Evolutionary conservation across 78 protist species (phyloP), one percentile per base, ranked within the genome.

Genomic region (Dictyostelium capitatum): DNA sequence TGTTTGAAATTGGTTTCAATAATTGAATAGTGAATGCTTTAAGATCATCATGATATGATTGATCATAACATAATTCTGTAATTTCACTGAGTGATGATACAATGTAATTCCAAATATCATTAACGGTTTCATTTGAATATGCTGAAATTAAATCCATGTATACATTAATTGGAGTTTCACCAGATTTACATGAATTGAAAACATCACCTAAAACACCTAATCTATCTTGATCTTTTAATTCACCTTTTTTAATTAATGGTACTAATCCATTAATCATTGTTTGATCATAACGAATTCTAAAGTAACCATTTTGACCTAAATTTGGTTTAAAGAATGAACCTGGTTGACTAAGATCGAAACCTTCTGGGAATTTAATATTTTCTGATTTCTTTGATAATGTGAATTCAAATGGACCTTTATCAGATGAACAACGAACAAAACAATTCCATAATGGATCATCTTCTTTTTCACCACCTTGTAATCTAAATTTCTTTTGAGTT

Each of bases 321-420:
- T 97, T 97, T 89, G 96, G 89, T 90, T 98, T 97, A 51, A 97
- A 41, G 96, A 96, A 97, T n/a, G 51, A 69, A n/a, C 51, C 50
- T 79, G 37, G 51, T 3, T 57, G 78, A 37, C 73, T 47, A 32
- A 67, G 10, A 32, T 23, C 9, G 41, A 51, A 47, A 51, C 3
- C 79, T n/a, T 80, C 32, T 67, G 73, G 83, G 74, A 82, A 19
- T 28, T 64, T 89, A 20, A 77, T 47, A 20, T 37, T 41, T 37
- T 15, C 47, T 6, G 80, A 12, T 15, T 79, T 80, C 56, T 30
- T 23, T 10, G 67, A 30, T 17, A 87, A 64, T 6, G 69, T 47
- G 17, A 78, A 59, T 6, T 64, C 84, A 25, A 46, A 47, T 20
- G 54, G 11, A 14, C 70, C 79, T 15, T 57, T 47, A 6, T 74